Evolutionary conservation across 192 early-diverging fungal genomes (phyloP), one percentile per base, ranked within the genome.

Genomic region (Lunasporangiospora selenospora): DNA sequence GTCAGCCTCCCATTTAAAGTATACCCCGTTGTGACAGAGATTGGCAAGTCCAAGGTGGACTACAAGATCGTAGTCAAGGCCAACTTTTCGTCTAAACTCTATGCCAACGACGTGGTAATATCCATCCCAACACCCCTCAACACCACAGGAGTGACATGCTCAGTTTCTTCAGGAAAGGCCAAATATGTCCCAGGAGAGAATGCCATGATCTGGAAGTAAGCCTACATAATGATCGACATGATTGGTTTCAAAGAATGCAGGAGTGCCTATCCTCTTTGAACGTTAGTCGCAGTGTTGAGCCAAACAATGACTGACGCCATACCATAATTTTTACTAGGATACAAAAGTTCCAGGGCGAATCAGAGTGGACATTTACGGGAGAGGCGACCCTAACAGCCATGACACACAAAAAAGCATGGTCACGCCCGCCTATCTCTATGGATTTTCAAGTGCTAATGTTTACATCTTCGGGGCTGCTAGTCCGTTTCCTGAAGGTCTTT

Each of bases 401-500:
- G 78, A 92, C 92, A 3, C 84, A 85, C 58, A 93, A 95, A 24
- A 90, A 87, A 63, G 86, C 89, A 45, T 99, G 97, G 97, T 93
- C 92, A 36, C 83, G 95, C 36, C 97, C 97, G 32, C 97, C 97
- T 1, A 99, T 99, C 23, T 88, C 86, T 13, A 87, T 99, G 83
- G 94, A 98, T 61, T 94, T 94, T 59, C 91, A 94, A 62, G 90
- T 88, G 32, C 80, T 98, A 13, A 99, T 99, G 97, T 98, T 98
- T 67, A 98, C 97, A 15, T 92, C 96, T 29, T 96, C 94, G 13
- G 97, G 97, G 6, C 71, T 99, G 55, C 85, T 98, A 70, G 97
- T 99, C 27, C 85, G 95, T 50, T 99, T 97, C 85, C 78, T 99
- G 62, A 99, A 99, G 85, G 91, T 99, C 26, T 98, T 96, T 85